phyloP scores from a whole-genome alignment of 371 early-diverging fungal genomes.

The Mortierella sp. region DNA sequence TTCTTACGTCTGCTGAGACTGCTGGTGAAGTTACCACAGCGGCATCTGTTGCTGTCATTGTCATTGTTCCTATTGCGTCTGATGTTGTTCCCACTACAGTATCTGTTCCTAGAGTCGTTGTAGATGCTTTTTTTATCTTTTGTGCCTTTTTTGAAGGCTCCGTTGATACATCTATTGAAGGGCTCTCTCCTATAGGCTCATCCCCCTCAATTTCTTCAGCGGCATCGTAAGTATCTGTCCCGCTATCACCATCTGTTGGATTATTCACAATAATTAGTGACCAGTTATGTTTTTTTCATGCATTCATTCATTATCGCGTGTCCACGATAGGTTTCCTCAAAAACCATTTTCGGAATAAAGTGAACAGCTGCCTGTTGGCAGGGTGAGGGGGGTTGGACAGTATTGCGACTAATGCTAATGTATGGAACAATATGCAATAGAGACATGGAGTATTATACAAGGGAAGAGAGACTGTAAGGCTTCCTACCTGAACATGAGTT shows the following conservation, averaged over 20 bases:
- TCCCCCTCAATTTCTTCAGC: constrained; percentile 5
- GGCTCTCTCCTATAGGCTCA: neutral
- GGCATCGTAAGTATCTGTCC: constrained; percentile 18
- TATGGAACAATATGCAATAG: neutral
- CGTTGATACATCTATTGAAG: neutral
- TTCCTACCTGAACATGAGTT: constrained; percentile 23
- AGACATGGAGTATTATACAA: too few species aligned
- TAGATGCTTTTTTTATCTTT: constrained; percentile 11
- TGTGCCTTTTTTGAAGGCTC: constrained; percentile 10
- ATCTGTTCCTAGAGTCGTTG: neutral
- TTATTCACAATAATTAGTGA: neutral
- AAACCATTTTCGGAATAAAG: neutral
- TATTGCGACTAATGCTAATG: too few species aligned
- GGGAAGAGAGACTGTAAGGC: neutral
- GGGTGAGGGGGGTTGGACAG: neutral
- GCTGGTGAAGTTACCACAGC: neutral
- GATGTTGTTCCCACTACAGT: neutral
- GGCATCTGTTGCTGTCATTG: neutral
- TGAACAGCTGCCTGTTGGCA: neutral
- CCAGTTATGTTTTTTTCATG: too few species aligned
- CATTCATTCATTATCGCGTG: too few species aligned
- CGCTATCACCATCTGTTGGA: constrained; percentile 21
- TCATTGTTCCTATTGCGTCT: neutral
- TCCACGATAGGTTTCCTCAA: too few species aligned
- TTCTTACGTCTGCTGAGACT: neutral